A percentile compares a stretch with the other conserved stretches of the same genome.
Evolutionary conservation across 371 early-diverging fungal genomes (phyloP).

Genomic region (Rhizopus microsporus): DNA sequence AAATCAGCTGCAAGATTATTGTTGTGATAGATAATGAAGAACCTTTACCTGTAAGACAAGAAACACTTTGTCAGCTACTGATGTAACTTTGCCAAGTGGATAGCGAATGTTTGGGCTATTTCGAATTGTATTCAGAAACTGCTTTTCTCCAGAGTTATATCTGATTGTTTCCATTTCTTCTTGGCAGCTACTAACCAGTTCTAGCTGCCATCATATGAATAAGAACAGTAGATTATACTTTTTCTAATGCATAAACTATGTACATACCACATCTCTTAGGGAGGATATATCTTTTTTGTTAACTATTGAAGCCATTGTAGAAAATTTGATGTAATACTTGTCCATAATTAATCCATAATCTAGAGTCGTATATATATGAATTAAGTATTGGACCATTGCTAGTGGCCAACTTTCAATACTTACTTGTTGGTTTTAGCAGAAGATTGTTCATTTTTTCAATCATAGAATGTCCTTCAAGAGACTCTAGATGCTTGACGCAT

Average conservation of each 20-base stretch:
- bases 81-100: slow-evolving; percentile 32
- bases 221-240: not conserved
- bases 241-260: not conserved
- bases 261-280: slow-evolving; percentile 37
- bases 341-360: slow-evolving; percentile 56
- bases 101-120: slow-evolving; percentile 43
- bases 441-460: slow-evolving; percentile 12
- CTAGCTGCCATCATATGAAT: slow-evolving; percentile 28
- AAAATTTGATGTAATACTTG: slow-evolving; percentile 47
- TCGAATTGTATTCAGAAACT: slow-evolving; percentile 37
- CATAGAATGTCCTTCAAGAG: slow-evolving; percentile 25
- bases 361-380: too few species aligned
- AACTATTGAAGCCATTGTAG: slow-evolving; percentile 42
- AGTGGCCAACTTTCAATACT: not conserved
- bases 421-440: slow-evolving; percentile 22
- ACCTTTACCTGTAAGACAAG: slow-evolving; percentile 40
- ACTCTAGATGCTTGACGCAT: slow-evolving; percentile 51
- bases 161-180: slow-evolving; percentile 48
- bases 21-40: not conserved
- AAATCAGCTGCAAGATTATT: not conserved
- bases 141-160: slow-evolving; percentile 50
- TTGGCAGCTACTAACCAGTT: slow-evolving; percentile 36
- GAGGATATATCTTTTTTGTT: slow-evolving; percentile 18
- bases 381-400: not conserved
- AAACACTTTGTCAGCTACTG: slow-evolving; percentile 37